A percentile compares a stretch with the other conserved stretches of the same genome.
Evolutionary conservation across 108 stramenopile species (phyloP).

Genomic region (Mediolabrus comicus): DNA sequence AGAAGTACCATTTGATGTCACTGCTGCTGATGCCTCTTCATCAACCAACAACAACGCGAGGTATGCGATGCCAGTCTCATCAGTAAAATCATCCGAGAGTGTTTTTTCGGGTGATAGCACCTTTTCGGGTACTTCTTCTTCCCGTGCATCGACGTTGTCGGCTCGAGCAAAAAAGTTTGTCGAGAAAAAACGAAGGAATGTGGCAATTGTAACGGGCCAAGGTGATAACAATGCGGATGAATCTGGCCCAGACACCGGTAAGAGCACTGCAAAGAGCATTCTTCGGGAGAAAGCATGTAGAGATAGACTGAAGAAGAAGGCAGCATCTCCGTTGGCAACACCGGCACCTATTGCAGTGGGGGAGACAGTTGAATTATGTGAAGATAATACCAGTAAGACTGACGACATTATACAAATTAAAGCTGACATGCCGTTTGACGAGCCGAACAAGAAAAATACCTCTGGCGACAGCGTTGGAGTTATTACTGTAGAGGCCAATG

Average conservation of each 20-base stretch:
- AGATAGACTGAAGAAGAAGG: neutral
- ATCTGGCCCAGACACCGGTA: neutral
- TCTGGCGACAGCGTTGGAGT: neutral
- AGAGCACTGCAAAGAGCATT: constrained; percentile 10
- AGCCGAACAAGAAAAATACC: neutral
- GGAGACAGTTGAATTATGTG: neutral
- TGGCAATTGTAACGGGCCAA: neutral
- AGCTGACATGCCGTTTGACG: neutral
- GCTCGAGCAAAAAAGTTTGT: constrained; percentile 32
- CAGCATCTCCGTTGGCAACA: neutral
- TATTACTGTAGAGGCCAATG: neutral
- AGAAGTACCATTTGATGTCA: neutral
- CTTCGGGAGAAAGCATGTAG: constrained; percentile 12
- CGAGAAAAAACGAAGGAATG: constrained; percentile 29
- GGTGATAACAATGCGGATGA: neutral
- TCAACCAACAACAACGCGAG: neutral
- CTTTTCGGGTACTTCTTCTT: constrained; percentile 17
- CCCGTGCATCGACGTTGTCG: constrained; percentile 27
- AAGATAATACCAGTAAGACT: neutral
- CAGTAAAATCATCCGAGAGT: constrained; percentile 7
- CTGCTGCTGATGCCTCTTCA: neutral
- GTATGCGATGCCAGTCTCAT: neutral
- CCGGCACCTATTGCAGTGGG: neutral
- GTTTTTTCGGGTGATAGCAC: constrained; percentile 22
- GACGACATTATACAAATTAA: constrained; percentile 7